These are phyloP conservation scores for Starmerella stigmatis DNA, from an alignment of 805 yeast species.

Conservation along the genomic window DNA sequence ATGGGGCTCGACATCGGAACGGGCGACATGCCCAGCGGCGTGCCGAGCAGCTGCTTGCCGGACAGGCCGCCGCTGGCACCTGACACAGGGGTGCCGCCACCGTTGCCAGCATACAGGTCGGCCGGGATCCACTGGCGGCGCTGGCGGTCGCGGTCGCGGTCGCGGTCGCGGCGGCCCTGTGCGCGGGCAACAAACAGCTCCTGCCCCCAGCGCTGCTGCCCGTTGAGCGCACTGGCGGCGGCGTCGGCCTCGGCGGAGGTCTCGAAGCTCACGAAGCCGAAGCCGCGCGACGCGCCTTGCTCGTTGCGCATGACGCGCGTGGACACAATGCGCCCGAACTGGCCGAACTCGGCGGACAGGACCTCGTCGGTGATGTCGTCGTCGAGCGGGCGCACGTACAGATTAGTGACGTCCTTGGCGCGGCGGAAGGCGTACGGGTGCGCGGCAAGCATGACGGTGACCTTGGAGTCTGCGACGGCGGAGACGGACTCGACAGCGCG, in stretches of 20 bases:
- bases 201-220: constrained; percentile 41
- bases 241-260: constrained; percentile 53
- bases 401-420: constrained; percentile 35
- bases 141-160: not conserved
- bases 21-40: constrained; percentile 3
- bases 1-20: not conserved
- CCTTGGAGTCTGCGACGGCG: constrained; percentile 32
- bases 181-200: constrained; percentile 64
- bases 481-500: constrained; percentile 44
- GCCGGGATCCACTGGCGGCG: not conserved
- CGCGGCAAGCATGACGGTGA: constrained; percentile 40
- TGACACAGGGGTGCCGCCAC: no score
- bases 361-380: constrained; percentile 45
- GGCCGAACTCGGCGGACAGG: constrained; percentile 35
- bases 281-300: constrained; percentile 53
- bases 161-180: constrained; percentile 35
- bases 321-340: constrained; percentile 44
- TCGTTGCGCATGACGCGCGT: constrained; percentile 46
- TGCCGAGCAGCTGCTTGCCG: not conserved
- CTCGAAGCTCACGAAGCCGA: constrained; percentile 71
- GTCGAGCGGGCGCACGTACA: constrained; percentile 60
- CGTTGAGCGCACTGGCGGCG: constrained; percentile 58
- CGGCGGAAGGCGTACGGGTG: constrained; percentile 15
- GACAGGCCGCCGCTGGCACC: not conserved
- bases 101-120: not conserved